Base-by-base conservation (phyloP, 169 alveolate genomes). In the Eimeria mitis region DNA sequence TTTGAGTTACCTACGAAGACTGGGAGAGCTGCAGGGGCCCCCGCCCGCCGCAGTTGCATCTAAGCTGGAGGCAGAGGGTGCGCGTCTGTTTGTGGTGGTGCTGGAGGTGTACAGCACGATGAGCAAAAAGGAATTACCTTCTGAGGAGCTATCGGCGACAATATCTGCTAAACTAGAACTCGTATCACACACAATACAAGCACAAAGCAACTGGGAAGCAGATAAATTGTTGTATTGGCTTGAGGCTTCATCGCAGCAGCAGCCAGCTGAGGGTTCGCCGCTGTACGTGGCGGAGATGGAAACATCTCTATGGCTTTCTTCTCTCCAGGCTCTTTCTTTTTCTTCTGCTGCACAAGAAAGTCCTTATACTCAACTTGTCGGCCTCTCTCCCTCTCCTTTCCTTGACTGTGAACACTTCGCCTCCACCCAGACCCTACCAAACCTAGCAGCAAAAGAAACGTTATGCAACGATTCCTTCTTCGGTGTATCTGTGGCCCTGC, bases 1-100 rank as follows among this genome's bases (percentile, higher is more conserved):
- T 21, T 21, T 40, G 21, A 25, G 56, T 16, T 83, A 52, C 31
- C 34, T 83, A 28, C 25, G 8, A 19, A 40, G 76, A 5, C 1
- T 83, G 42, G n/a, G 56, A 47, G 59, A 73, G n/a, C 13, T 14
- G 2, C 16, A 31, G 4, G 14, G 16, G 28, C 8, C 23, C 8
- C 28, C 56, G 1, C 49, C 56, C 16, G 31, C 79, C 9, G 61
- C 47, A 11, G 25, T 37, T 21, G 91, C 68, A 4, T 61, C 91
- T 9, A 84, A 7, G 79, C 40, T 84, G 61, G 91, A 84, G 61
- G 40, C 79, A 13, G 91, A 84, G 71, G 91, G 63, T 4, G 91
- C 91, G 1, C 91, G 91, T 5, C 25, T 84, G 37, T 23, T 84
- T 16, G 78, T 54, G 21, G 54, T 84, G 63, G 9, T 61, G 25